These are phyloP conservation scores for Lodderomyces metapsilosis DNA, from an alignment of 1,139 yeast species.

Conservation along the genomic window DNA sequence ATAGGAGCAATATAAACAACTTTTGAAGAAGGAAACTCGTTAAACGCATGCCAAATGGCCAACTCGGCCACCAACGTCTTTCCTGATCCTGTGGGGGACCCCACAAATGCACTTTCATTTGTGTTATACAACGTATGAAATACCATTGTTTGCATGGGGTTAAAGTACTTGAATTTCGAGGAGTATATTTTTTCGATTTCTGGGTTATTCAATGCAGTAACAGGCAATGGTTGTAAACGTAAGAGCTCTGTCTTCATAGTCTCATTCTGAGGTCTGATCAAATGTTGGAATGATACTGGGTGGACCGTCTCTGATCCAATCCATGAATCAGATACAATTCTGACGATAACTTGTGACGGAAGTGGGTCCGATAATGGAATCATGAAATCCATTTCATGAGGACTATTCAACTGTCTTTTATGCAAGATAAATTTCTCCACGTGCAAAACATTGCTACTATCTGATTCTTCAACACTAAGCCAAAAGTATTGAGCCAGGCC, in stretches of 20 bases:
- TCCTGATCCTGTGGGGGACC: conserved; percentile 99
- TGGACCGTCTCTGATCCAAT: conserved; percentile 78
- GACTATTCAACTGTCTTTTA: conserved; percentile 51
- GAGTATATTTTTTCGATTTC: conserved; percentile 68
- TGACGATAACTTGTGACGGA: conserved; percentile 82
- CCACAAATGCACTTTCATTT: conserved; percentile 80
- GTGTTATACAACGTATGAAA: conserved; percentile 86
- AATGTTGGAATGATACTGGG: conserved; percentile 84
- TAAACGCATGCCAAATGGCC: conserved; percentile 95
- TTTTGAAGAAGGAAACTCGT: conserved; percentile 75
- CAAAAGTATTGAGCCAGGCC: conserved; percentile 87
- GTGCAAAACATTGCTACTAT: conserved; percentile 71
- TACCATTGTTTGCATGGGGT: conserved; percentile 98
- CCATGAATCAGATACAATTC: conserved; percentile 85
- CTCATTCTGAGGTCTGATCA: conserved; percentile 85
- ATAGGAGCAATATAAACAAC: conserved; percentile 97
- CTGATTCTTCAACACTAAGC: conserved; percentile 88
- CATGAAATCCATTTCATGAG: conserved; percentile 86
- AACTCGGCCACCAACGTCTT: conserved; percentile 96
- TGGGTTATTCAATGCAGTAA: conserved; percentile 71
- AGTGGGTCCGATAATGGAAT: conserved; percentile 86
- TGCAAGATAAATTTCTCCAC: conserved; percentile 76
- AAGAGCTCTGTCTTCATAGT: conserved; percentile 80
- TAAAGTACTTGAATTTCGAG: conserved; percentile 75
- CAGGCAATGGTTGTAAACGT: conserved; percentile 82